Evolutionary conservation across 1,139 yeast species (phyloP).

Genomic region (Debaryomyces fabryi): DNA sequence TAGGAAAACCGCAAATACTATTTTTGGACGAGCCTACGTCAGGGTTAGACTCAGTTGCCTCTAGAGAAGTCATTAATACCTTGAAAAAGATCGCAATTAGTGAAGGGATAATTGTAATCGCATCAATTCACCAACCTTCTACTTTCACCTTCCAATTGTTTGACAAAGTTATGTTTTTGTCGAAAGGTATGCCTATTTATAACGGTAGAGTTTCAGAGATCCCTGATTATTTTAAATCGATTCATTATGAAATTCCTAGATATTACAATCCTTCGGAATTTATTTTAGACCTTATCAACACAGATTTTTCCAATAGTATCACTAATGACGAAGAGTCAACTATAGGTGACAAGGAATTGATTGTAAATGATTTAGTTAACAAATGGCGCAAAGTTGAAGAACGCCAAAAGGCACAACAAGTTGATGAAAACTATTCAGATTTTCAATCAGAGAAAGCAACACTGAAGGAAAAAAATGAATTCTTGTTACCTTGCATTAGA

Average conservation of each 20-base stretch:
- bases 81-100: slow-evolving; percentile 25
- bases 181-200: slow-evolving; percentile 27
- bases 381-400: slow-evolving; percentile 1
- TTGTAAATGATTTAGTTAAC: background rate
- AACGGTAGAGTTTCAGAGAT: slow-evolving; percentile 17
- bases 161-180: slow-evolving; percentile 32
- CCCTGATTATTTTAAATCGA: slow-evolving; percentile 19
- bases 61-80: slow-evolving; percentile 28
- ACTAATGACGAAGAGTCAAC: slow-evolving; percentile 7
- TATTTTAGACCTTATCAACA: slow-evolving; percentile 36
- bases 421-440: background rate
- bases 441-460: background rate
- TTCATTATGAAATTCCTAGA: slow-evolving; percentile 22
- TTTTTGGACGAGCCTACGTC: slow-evolving; percentile 88
- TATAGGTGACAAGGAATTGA: slow-evolving; percentile 1
- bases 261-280: slow-evolving; percentile 33
- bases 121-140: slow-evolving; percentile 44
- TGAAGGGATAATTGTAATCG: slow-evolving; percentile 33
- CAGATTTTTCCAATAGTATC: slow-evolving; percentile 24
- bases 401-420: background rate
- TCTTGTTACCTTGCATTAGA: slow-evolving; percentile 2
- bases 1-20: slow-evolving; percentile 70
- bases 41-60: slow-evolving; percentile 67
- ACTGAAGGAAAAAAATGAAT: background rate
- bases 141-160: slow-evolving; percentile 32